phyloP scores from a whole-genome alignment of 441 rosid species.

The Hura crepitans region DNA sequence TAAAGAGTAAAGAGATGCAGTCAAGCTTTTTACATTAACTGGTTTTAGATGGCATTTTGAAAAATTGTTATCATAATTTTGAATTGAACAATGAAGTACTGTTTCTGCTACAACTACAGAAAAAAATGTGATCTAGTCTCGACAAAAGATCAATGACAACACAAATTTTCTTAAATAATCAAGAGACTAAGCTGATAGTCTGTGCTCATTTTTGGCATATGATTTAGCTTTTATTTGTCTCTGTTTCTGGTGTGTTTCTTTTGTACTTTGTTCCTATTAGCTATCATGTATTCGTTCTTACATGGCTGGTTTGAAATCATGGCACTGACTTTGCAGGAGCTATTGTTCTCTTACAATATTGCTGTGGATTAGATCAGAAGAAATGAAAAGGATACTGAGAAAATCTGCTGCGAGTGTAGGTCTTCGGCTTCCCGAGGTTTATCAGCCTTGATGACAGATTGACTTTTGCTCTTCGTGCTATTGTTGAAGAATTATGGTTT shows the following conservation, averaged over 20 bases:
- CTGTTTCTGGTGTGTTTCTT: neutral
- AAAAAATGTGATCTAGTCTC: neutral
- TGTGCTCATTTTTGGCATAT: neutral
- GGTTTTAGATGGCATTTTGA: neutral
- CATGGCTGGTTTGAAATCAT: neutral
- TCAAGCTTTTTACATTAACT: neutral
- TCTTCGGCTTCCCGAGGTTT: slow-evolving; percentile 70
- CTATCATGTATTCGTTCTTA: neutral
- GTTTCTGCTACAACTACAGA: neutral
- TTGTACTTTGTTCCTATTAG: neutral
- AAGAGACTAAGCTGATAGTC: neutral
- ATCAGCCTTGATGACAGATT: slow-evolving; percentile 39
- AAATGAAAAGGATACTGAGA: slow-evolving; percentile 63
- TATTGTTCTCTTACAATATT: slow-evolving; percentile 85
- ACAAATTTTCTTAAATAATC: neutral
- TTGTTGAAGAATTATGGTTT: slow-evolving; percentile 9
- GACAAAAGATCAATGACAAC: neutral
- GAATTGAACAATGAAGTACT: neutral
- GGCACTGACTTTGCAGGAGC: slow-evolving; percentile 43
- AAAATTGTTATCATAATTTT: neutral
- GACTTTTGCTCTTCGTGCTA: slow-evolving; percentile 2
- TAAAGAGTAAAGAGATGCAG: neutral
- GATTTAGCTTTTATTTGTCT: neutral
- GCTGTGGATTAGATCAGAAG: slow-evolving; percentile 83
- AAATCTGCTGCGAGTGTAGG: slow-evolving; percentile 94